Percentiles rank a stretch among this genome's conserved stretches.
These are phyloP conservation scores for Xylariaceae sp. DNA, from an alignment of 2,329 filamentous ascomycete genomes.

Conservation along the genomic window DNA sequence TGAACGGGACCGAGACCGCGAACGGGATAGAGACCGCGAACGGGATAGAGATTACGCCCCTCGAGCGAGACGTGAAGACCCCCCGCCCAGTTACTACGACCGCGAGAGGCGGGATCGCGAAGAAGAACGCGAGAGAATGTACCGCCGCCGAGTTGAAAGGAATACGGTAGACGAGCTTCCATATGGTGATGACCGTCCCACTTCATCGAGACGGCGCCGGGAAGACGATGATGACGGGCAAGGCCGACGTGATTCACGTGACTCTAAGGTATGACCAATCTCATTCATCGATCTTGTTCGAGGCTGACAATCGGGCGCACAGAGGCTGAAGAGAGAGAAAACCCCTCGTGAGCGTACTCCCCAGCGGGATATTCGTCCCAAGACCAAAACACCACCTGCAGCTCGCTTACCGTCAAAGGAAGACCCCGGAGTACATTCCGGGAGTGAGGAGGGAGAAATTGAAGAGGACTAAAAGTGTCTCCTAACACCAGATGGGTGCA, in stretches of 20 bases:
- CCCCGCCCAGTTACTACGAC: constrained; percentile 65
- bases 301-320: constrained; percentile 25
- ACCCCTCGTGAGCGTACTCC: constrained; percentile 57
- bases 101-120: constrained; percentile 83
- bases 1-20: constrained; percentile 34
- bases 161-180: constrained; percentile 82
- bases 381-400: constrained; percentile 50
- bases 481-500: constrained; percentile 54
- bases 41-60: constrained; percentile 45
- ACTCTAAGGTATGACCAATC: constrained; percentile 54
- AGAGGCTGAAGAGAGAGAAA: constrained; percentile 56
- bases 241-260: constrained; percentile 59
- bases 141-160: constrained; percentile 65
- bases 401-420: constrained; percentile 41
- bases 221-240: constrained; percentile 71
- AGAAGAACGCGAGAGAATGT: constrained; percentile 81
- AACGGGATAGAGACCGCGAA: constrained; percentile 34
- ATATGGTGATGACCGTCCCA: constrained; percentile 71
- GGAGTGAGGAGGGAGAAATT: constrained; percentile 97
- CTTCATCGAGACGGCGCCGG: constrained; percentile 66
- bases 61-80: constrained; percentile 55
- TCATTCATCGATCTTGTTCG: background rate
- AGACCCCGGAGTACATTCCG: constrained; percentile 64
- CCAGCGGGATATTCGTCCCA: constrained; percentile 50
- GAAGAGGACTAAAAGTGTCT: constrained; percentile 75